These are phyloP conservation scores for Mycosphaerelloides madeirae DNA, from an alignment of 2,329 filamentous ascomycete species.

Conservation along the genomic window DNA sequence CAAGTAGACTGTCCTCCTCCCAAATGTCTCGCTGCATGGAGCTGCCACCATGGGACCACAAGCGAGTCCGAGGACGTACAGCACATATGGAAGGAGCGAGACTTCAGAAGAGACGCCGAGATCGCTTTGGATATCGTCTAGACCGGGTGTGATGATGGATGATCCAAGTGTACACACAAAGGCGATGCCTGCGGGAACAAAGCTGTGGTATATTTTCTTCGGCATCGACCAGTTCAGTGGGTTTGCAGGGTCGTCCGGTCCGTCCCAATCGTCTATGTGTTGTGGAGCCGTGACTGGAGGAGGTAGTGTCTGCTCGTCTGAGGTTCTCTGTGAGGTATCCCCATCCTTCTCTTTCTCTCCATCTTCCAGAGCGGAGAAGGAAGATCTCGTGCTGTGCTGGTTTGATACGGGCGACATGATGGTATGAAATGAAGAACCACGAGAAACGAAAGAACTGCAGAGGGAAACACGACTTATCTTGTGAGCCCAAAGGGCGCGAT, in stretches of 20 bases:
- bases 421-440: too few relatives aligned
- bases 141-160: conserved; percentile 17
- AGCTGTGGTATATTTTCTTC: conserved; percentile 40
- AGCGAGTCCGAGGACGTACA: conserved; percentile 57
- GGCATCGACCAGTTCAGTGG: conserved; percentile 49
- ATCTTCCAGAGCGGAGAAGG: too few relatives aligned
- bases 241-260: conserved; percentile 41
- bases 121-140: conserved; percentile 43
- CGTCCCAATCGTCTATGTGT: conserved; percentile 17
- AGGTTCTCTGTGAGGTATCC: too few relatives aligned
- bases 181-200: conserved; percentile 31
- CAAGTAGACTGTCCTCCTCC: conserved; percentile 52
- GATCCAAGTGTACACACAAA: conserved; percentile 35
- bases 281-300: too few relatives aligned
- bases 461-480: too few relatives aligned
- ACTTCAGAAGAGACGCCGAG: conserved; percentile 54
- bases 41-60: conserved; percentile 49
- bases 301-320: too few relatives aligned
- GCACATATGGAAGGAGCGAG: conserved; percentile 53
- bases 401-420: too few relatives aligned
- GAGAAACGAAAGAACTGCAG: too few relatives aligned
- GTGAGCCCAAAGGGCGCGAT: too few relatives aligned
- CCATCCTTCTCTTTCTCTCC: too few relatives aligned
- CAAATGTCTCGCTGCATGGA: conserved; percentile 33
- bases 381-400: too few relatives aligned